Evolutionary conservation across 306 rosid genomes (phyloP), one percentile per base, ranked within the genome.

Genomic region (Cucurbita argyrosperma): DNA sequence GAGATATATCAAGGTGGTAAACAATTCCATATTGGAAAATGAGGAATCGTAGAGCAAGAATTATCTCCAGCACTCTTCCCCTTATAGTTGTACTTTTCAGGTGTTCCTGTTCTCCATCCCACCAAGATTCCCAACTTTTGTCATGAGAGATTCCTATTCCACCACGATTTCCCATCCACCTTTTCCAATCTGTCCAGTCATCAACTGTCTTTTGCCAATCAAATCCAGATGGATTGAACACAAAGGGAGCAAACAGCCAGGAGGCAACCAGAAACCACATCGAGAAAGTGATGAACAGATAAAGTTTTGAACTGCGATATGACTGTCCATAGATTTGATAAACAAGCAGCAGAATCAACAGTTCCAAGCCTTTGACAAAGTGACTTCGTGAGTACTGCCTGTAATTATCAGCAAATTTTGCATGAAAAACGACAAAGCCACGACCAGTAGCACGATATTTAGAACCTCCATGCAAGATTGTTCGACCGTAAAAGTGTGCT

Each of bases 81-180:
- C 95, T 80, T 60, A 84, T 56, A 72, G 81, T 83, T 39, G 96
- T 89, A 86, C 83, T 61, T 87, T 89, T 94, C 37, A 94, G 80
- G 90, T 91, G 95, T 42, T 89, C 98, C 75, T 91, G 90, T 81
- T 94, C 99, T 81, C 79, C 92, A 77, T 89, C 91, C 99, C 99
- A 87, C 99, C 97, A 94, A 53, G 96, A 89, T 80, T 91, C 99
- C 99, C 99, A 94, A 78, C 97, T 89, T 85, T 87, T 91, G 50
- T 94, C 88, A 52, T 87, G 77, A 21, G 86, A 23, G 71, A 91
- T 94, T 76, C 99, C 99, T 53, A 91, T 94, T 61, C 96, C 96
- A 58, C 99, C 97, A 45, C 99, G 95, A 69, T 94, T 94, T 82
- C 96, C 97, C 99, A 94, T 94, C 97, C 99, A 94, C 61, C 96